These are phyloP conservation scores for Yamadazyma dendronema DNA, from an alignment of 1,139 yeast species.

Conservation along the genomic window DNA sequence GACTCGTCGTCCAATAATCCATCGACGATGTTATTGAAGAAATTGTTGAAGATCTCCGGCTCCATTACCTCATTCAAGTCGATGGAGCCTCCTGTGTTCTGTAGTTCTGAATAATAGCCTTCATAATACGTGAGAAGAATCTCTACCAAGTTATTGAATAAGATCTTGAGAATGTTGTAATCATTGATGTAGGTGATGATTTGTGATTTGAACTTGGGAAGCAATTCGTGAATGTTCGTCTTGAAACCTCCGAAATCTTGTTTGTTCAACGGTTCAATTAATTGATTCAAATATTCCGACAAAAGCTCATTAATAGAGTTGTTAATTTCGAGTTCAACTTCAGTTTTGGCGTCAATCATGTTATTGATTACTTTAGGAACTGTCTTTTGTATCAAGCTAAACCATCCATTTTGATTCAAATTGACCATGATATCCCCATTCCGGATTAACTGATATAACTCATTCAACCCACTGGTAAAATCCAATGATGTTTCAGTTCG, in stretches of 20 bases:
- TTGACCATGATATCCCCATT: slow-evolving; percentile 34
- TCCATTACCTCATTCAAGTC: slow-evolving; percentile 43
- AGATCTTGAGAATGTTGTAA: slow-evolving; percentile 27
- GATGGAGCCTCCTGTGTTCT: slow-evolving; percentile 16
- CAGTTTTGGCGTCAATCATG: slow-evolving; percentile 82
- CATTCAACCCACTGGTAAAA: slow-evolving; percentile 68
- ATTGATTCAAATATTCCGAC: slow-evolving; percentile 34
- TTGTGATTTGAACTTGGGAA: slow-evolving; percentile 56
- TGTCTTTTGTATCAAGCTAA: slow-evolving; percentile 63
- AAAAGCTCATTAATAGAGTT: slow-evolving; percentile 66
- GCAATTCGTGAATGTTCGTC: slow-evolving; percentile 45
- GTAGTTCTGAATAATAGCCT: slow-evolving; percentile 23
- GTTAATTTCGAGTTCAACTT: slow-evolving; percentile 71
- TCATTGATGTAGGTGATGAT: slow-evolving; percentile 49
- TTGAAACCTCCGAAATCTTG: slow-evolving; percentile 36
- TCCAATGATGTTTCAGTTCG: slow-evolving; percentile 75
- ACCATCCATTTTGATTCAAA: slow-evolving; percentile 39
- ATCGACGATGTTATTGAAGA: slow-evolving; percentile 27
- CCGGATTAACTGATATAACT: slow-evolving; percentile 49
- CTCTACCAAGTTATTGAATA: slow-evolving; percentile 32
- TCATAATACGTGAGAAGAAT: slow-evolving; percentile 33
- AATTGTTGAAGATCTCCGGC: slow-evolving; percentile 52
- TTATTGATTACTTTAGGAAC: slow-evolving; percentile 83
- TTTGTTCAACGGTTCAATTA: slow-evolving; percentile 30
- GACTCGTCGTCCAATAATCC: slow-evolving; percentile 14